Conservation (phyloP, 441 rosid genomes). For the California macrophylla region DNA sequence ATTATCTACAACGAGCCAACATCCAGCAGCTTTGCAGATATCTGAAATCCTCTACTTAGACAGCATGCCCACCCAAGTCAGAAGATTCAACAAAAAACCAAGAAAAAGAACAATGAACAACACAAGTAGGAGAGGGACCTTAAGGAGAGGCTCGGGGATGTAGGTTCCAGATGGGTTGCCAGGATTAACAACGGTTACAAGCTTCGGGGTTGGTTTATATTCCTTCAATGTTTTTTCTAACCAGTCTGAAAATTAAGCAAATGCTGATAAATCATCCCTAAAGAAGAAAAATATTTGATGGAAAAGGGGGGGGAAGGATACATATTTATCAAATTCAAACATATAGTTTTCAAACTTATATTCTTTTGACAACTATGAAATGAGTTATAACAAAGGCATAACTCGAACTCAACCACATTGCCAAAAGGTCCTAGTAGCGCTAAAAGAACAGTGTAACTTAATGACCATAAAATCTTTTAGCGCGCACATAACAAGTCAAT, state of each 20-base stretch:
- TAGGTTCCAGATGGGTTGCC: conserved; percentile 94
- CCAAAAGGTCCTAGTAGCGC: too few species aligned
- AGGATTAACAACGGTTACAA: conserved; percentile 87
- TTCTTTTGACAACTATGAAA: too few species aligned
- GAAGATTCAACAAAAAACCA: conserved; percentile 5
- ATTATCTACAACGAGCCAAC: conserved; percentile 95
- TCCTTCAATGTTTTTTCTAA: conserved; percentile 56
- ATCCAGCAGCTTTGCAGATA: conserved; percentile 71
- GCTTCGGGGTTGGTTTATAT: conserved; percentile 75
- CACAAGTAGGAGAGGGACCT: conserved; percentile 33
- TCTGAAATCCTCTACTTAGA: conserved; percentile 73
- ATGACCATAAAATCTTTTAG: too few species aligned
- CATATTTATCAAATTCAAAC: too few species aligned
- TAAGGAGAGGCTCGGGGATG: conserved; percentile 74
- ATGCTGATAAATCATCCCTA: conserved; percentile 11
- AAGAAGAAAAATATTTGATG: too few species aligned
- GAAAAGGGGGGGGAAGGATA: too few species aligned
- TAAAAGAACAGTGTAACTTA: too few species aligned
- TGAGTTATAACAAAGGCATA: too few species aligned
- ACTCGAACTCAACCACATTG: too few species aligned
- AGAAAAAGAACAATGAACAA: conserved; percentile 9
- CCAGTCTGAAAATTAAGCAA: conserved; percentile 60
- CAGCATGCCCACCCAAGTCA: conserved; percentile 17
- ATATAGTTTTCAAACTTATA: too few species aligned
- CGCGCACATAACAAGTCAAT: too few species aligned